These are phyloP conservation scores for Leptomonas pyrrhocoris DNA, from an alignment of 208 protist species.

Conservation along the genomic window DNA sequence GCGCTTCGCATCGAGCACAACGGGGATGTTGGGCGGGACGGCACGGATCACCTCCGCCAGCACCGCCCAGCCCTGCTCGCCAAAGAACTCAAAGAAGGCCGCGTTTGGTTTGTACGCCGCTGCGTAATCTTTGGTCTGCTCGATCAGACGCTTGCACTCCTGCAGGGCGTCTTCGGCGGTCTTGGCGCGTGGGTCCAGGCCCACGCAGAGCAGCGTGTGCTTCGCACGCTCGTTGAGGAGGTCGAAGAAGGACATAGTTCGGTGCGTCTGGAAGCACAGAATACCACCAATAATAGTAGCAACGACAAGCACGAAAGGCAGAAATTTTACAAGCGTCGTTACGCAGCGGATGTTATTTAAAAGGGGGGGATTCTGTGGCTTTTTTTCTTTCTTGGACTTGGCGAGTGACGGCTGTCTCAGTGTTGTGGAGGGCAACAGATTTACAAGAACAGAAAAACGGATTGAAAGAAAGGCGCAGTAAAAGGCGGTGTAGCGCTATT, in stretches of 20 bases:
- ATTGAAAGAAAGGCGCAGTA: no score
- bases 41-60: constrained; percentile 64
- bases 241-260: constrained; percentile 70
- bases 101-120: constrained; percentile 91
- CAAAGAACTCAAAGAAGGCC: constrained; percentile 89
- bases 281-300: neutral
- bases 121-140: constrained; percentile 79
- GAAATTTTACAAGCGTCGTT: neutral
- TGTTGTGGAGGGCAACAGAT: no score
- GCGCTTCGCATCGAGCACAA: constrained; percentile 89
- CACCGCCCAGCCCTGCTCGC: constrained; percentile 70
- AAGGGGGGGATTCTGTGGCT: no score
- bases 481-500: no score
- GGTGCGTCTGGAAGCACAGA: no score
- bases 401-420: no score
- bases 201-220: constrained; percentile 82
- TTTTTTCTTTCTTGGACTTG: no score
- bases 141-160: constrained; percentile 82
- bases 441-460: no score
- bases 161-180: constrained; percentile 57
- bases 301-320: neutral
- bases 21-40: constrained; percentile 77
- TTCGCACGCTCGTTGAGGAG: constrained; percentile 83
- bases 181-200: constrained; percentile 80
- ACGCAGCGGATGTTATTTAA: no score